A percentile compares a stretch with the other conserved stretches of the same genome.
These are phyloP conservation scores for Baorangia bicolor DNA, from an alignment of 768 basidiomycete species.

Conservation along the genomic window DNA sequence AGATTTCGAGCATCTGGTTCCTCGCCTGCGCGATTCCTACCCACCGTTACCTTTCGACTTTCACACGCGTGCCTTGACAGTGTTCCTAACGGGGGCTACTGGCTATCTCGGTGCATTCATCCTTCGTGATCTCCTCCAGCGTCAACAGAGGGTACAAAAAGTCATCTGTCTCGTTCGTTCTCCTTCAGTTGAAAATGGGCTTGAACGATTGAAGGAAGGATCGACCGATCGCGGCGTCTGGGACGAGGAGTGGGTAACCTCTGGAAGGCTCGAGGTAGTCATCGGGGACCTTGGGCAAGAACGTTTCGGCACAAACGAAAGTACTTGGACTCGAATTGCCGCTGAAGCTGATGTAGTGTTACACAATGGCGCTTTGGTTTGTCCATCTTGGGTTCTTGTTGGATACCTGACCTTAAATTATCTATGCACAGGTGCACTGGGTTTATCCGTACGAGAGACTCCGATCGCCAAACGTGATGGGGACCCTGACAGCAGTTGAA, in stretches of 20 bases:
- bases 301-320: slow-evolving; percentile 66
- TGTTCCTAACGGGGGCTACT: slow-evolving; percentile 96
- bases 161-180: slow-evolving; percentile 93
- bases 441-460: slow-evolving; percentile 96
- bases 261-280: slow-evolving; percentile 72
- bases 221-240: slow-evolving; percentile 82
- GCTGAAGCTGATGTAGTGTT: slow-evolving; percentile 77
- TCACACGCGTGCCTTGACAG: slow-evolving; percentile 52
- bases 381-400: slow-evolving; percentile 28
- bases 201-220: slow-evolving; percentile 68
- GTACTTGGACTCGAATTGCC: slow-evolving; percentile 65
- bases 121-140: slow-evolving; percentile 71
- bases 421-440: slow-evolving; percentile 83
- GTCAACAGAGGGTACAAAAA: slow-evolving; percentile 64
- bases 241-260: slow-evolving; percentile 77
- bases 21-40: slow-evolving; percentile 61
- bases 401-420: background rate
- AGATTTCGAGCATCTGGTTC: slow-evolving; percentile 67
- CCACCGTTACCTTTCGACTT: slow-evolving; percentile 59
- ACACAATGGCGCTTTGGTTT: slow-evolving; percentile 95
- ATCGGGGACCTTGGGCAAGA: slow-evolving; percentile 79
- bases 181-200: slow-evolving; percentile 54
- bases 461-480: slow-evolving; percentile 88
- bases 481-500: slow-evolving; percentile 80
- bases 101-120: slow-evolving; percentile 97